Base-by-base conservation (phyloP, 2,329 filamentous ascomycete genomes). In the Pseudogymnoascus verrucosus region DNA sequence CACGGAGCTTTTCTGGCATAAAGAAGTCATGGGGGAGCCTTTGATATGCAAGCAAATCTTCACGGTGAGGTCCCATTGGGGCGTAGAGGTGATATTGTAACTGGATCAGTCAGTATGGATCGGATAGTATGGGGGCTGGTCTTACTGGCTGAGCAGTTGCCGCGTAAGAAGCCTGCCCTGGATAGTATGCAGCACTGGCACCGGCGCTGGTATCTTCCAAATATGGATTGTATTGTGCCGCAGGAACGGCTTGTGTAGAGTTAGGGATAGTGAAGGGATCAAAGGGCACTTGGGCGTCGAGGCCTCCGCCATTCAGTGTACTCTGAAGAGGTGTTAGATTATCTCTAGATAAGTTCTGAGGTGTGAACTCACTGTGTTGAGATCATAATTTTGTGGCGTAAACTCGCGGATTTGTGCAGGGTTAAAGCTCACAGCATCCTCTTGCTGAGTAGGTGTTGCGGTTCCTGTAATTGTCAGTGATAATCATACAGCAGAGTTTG, bases 1-100 rank as follows among this genome's bases (percentile, higher is more conserved):
- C 91, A 63, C 95, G 84, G 5, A 96, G 76, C 65, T 91, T 87
- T 71, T 96, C 93, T 0, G 91, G 86, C 44, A 98, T 84, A 75
- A 99, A 99, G 68, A 98, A 90, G 72, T 98, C 93, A 72, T 96
- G 91, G 1, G 90, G 87, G 64, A 89, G 88, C 65, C 91, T 86
- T 73, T 99, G 93, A 72, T 96, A 96, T 2, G 89, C 86, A 68
- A 90, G 81, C 31, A 96, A 80, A 67, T 91, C 91, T 66, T 93
- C 89, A 65, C 87, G 85, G 73, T 92, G 85, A n/a, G 90, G 87
- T 5, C 91, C 91, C 64, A 93, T 84, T 0, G 93, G 92, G 34
- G 91, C 90, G 75, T 99, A 99, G 11, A 96, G 82, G 74, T 99
- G 95, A 74, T 97, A 96, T 78, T 93, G 90, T 5, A 92, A 83